A percentile compares a stretch with the other conserved stretches of the same genome.
phyloP scores from a whole-genome alignment of 1,139 yeast species.

The Suhomyces guaymorum region DNA sequence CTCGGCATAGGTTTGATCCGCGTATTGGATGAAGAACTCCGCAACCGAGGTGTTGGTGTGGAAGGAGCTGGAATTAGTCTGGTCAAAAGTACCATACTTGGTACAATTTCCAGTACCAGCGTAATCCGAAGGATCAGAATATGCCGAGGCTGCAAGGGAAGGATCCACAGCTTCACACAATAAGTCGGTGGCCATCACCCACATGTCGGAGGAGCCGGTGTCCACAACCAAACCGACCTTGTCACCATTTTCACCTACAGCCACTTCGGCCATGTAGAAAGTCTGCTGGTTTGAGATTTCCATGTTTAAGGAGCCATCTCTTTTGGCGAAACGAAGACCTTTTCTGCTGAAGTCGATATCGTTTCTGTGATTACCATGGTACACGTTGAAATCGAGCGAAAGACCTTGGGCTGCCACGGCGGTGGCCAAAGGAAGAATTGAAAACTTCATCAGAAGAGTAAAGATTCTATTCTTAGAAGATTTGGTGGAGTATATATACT shows the following conservation, averaged over 20 bases:
- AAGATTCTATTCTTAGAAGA: no score
- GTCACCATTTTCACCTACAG: constrained; percentile 36
- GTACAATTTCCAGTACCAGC: no score
- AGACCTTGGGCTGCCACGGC: constrained; percentile 6
- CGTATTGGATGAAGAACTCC: constrained; percentile 53
- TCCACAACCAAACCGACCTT: constrained; percentile 39
- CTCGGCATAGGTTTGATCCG: constrained; percentile 58
- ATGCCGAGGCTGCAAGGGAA: constrained; percentile 2
- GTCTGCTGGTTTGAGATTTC: constrained; percentile 44
- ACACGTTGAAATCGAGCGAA: not conserved
- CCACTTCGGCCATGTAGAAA: constrained; percentile 49
- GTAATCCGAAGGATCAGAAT: no score
- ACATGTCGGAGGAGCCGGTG: constrained; percentile 50
- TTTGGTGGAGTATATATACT: no score
- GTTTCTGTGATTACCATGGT: not conserved
- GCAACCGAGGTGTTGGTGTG: constrained; percentile 34
- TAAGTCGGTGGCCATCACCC: constrained; percentile 43
- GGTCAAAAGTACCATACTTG: no score
- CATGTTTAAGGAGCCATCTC: constrained; percentile 42
- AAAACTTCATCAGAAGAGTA: constrained; percentile 2
- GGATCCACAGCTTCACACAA: constrained; percentile 19
- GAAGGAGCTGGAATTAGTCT: constrained; percentile 35
- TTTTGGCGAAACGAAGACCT: constrained; percentile 24
- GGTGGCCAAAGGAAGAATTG: constrained; percentile 3
- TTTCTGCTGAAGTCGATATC: constrained; percentile 1